These are phyloP conservation scores for Ophiorrhiza pumila DNA, from an alignment of 257 asterid species.

Conservation along the genomic window DNA sequence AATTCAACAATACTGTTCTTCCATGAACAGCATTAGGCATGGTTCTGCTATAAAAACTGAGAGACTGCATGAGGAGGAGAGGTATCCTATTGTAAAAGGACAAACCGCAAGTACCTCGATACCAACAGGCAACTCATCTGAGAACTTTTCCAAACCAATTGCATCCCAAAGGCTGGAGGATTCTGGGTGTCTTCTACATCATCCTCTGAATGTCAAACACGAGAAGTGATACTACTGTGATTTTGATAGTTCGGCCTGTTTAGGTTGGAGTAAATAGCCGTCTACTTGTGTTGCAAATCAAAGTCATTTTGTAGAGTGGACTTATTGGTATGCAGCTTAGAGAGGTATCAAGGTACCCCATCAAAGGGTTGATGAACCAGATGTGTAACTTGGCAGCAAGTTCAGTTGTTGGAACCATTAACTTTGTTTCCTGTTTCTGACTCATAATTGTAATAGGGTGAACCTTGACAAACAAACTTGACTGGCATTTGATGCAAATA, in stretches of 20 bases:
- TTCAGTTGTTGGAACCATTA: too few relatives aligned
- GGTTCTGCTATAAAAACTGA: background rate
- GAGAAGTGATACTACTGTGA: background rate
- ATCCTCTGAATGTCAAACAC: conserved; percentile 2
- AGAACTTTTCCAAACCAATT: background rate
- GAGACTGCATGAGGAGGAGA: background rate
- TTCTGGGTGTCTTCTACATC: background rate
- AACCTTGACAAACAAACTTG: too few relatives aligned
- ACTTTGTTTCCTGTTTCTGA: too few relatives aligned
- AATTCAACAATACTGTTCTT: background rate
- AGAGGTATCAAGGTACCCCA: background rate
- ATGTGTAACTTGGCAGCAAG: too few relatives aligned
- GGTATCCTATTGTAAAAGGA: background rate
- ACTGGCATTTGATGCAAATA: too few relatives aligned
- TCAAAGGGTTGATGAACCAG: too few relatives aligned
- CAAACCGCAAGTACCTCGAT: background rate
- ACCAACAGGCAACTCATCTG: background rate
- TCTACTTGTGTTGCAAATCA: background rate
- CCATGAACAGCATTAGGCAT: too few relatives aligned
- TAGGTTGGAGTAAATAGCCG: background rate
- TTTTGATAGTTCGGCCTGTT: too few relatives aligned
- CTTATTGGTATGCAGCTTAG: background rate
- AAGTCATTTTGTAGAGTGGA: background rate
- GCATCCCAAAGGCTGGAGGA: too few relatives aligned
- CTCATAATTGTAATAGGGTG: too few relatives aligned